These are phyloP conservation scores for Pelargonium cotyledonis DNA, from an alignment of 441 rosid species.

Conservation along the genomic window DNA sequence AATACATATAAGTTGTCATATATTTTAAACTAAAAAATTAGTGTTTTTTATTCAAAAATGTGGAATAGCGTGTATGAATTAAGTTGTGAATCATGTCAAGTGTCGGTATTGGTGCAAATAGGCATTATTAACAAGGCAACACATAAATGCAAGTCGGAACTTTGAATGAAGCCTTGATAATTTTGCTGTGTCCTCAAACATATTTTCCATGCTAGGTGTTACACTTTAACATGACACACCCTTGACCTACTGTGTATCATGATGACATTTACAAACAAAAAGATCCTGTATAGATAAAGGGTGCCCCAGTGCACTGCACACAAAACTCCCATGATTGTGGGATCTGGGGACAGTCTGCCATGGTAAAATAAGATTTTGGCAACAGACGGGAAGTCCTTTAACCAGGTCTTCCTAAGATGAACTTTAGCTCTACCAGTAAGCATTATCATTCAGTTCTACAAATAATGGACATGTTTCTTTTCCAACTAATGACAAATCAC, in stretches of 20 bases:
- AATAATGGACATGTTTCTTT: background rate
- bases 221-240: no score
- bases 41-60: no score
- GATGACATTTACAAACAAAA: background rate
- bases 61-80: no score
- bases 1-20: no score
- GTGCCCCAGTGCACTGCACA: background rate
- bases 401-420: background rate
- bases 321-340: background rate
- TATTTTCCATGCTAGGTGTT: no score
- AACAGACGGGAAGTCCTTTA: no score
- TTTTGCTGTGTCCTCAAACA: no score
- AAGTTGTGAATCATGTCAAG: no score
- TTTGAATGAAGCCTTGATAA: background rate
- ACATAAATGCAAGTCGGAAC: background rate
- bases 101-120: no score
- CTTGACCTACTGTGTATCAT: background rate
- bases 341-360: background rate
- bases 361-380: background rate
- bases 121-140: no score
- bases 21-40: no score
- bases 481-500: background rate
- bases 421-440: background rate
- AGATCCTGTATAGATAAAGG: background rate
- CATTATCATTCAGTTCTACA: background rate